Base-by-base conservation (phyloP, 2,329 filamentous ascomycete genomes). In the Didymella glomerata region DNA sequence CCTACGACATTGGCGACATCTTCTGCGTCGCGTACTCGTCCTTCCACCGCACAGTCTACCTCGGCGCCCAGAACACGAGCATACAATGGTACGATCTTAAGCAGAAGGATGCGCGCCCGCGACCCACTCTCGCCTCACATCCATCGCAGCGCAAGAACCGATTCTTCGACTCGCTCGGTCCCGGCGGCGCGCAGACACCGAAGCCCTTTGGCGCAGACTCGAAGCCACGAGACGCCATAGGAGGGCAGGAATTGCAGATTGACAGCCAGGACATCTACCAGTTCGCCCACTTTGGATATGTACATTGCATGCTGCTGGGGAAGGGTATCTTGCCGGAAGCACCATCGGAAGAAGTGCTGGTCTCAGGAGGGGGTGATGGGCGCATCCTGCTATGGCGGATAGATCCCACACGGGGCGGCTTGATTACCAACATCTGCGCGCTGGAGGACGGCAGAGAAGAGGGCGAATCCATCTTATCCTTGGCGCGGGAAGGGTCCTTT, bases 351-450 rank as follows among this genome's bases (percentile, higher is more conserved):
- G 93, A 98, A 67, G 88, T 96, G 1, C 77, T 99, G 36, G 87
- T 99, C 30, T 96, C 94, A 0, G 95, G 93, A 9, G 93, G 92
- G 34, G 96, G 95, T 30, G 95, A 98, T 72, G 96, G 95, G 0
- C 91, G 90, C 0, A 93, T 99, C 73, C 96, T 97, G 77, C 77
- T 98, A n/a, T 99, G 95, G 95, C 86, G 85, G 52, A 83, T 97
- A 16, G 78, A 86, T n/a, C 79, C 84, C 9, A 79, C 85, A 10
- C 79, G 81, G 11, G 83, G 83, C 52, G 86, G 86, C 2, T 86
- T 85, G 0, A 89, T 95, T 3, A 80, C 86, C 28, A 88, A 92
- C 72, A 84, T 96, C 49, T 89, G 90, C 77, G 82, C 81, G 30
- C 76, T 90, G 2, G 84, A 88, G 60, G 88, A 88, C 65, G 84